Evolutionary conservation across 257 asterid species (phyloP).

Genomic region (Cinchona pubescens): DNA sequence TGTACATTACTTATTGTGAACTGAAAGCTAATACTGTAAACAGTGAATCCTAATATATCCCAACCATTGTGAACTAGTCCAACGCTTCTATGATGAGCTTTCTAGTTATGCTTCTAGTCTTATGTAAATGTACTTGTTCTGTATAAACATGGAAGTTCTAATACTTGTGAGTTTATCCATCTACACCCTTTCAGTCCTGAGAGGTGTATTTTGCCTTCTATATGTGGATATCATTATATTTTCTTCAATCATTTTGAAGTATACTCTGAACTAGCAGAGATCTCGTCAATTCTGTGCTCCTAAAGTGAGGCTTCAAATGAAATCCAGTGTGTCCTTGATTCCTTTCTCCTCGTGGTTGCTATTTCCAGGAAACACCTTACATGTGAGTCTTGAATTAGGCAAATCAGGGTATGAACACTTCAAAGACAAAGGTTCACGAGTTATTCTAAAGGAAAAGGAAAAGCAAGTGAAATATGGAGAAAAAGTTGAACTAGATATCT

Average conservation of each 20-base stretch:
- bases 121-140: not conserved
- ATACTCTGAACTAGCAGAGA: not conserved
- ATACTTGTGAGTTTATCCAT: not conserved
- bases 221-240: not conserved
- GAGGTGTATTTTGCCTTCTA: not conserved
- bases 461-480: not conserved
- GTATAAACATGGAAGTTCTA: not conserved
- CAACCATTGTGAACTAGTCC: not conserved
- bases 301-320: too few species aligned
- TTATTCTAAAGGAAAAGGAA: not conserved
- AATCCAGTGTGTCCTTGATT: not conserved
- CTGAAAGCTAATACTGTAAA: too few species aligned
- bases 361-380: not conserved
- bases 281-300: not conserved
- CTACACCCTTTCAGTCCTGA: not conserved
- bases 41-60: not conserved
- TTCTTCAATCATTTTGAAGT: not conserved
- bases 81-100: too few species aligned
- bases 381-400: not conserved
- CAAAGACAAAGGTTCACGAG: not conserved
- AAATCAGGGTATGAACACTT: not conserved
- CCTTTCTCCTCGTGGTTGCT: not conserved
- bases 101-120: not conserved
- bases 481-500: not conserved
- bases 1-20: too few species aligned